These are phyloP conservation scores for Penicillium odoratum DNA, from an alignment of 495 filamentous ascomycete species.

Conservation along the genomic window DNA sequence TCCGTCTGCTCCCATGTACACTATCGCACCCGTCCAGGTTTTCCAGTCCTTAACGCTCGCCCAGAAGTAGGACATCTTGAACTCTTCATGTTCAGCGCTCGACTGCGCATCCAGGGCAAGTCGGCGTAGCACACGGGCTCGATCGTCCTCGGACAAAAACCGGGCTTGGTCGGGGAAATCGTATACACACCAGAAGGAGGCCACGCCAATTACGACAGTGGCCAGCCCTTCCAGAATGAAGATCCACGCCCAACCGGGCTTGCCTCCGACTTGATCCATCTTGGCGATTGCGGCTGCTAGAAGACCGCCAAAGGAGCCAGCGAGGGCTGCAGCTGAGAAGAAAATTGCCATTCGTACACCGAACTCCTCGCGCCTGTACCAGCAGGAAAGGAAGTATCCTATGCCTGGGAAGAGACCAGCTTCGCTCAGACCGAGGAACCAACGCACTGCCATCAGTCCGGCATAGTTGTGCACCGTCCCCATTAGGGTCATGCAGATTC, in stretches of 20 bases:
- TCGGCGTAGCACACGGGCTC: conserved; percentile 69
- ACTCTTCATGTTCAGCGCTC: conserved; percentile 76
- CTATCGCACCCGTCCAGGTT: conserved; percentile 72
- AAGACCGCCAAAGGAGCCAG: conserved; percentile 75
- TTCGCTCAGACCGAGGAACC: conserved; percentile 82
- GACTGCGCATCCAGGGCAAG: conserved; percentile 75
- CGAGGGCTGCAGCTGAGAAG: conserved; percentile 82
- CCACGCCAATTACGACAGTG: conserved; percentile 70
- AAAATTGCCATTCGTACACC: conserved; percentile 81
- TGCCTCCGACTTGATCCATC: conserved; percentile 69
- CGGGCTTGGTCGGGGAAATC: conserved; percentile 84
- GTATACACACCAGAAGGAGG: conserved; percentile 81
- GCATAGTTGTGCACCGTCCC: conserved; percentile 76
- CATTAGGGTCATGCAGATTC: conserved; percentile 80
- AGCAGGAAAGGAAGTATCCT: conserved; percentile 85
- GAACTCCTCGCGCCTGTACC: conserved; percentile 81
- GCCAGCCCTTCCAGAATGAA: conserved; percentile 71
- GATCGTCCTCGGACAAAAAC: conserved; percentile 74
- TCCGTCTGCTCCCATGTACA: conserved; percentile 73
- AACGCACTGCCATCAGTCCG: conserved; percentile 79
- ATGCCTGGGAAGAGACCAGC: conserved; percentile 87
- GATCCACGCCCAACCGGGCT: conserved; percentile 81
- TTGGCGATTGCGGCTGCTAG: conserved; percentile 49
- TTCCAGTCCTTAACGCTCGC: conserved; percentile 82
- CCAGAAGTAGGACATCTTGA: conserved; percentile 75